These are phyloP conservation scores for Pelargonium cotyledonis DNA, from an alignment of 441 rosid species.

Conservation along the genomic window DNA sequence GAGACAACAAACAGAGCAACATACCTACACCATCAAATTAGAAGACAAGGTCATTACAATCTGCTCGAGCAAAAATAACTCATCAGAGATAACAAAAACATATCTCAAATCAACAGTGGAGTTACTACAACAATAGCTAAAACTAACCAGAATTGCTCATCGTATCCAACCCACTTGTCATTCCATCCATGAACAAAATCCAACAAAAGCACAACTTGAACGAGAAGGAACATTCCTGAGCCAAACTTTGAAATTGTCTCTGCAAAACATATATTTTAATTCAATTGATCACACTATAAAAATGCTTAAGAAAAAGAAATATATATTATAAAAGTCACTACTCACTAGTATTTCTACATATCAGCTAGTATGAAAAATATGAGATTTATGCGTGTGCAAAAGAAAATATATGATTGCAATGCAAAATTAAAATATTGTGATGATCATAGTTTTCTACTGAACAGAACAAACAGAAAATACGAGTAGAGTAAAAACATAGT, in stretches of 20 bases:
- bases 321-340: not conserved
- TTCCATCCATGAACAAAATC: constrained; percentile 89
- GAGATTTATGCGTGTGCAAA: not conserved
- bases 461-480: not conserved
- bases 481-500: not conserved
- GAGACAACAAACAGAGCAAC: constrained; percentile 78
- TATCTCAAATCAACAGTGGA: too few species aligned
- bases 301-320: not conserved
- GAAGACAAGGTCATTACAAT: constrained; percentile 8
- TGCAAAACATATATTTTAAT: constrained; percentile 29
- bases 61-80: constrained; percentile 13
- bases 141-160: constrained; percentile 83
- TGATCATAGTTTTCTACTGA: not conserved
- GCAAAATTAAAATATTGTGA: not conserved
- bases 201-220: constrained; percentile 77
- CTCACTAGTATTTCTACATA: not conserved
- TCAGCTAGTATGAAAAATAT: not conserved
- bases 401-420: not conserved
- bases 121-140: constrained; percentile 10
- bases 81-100: not conserved
- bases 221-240: constrained; percentile 80
- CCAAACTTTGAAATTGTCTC: constrained; percentile 82
- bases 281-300: not conserved
- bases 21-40: constrained; percentile 45
- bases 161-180: constrained; percentile 95